Evolutionary conservation across 2,329 filamentous ascomycete species (phyloP), one percentile per base, ranked within the genome.

Genomic region (Mycosphaerella arachidis): DNA sequence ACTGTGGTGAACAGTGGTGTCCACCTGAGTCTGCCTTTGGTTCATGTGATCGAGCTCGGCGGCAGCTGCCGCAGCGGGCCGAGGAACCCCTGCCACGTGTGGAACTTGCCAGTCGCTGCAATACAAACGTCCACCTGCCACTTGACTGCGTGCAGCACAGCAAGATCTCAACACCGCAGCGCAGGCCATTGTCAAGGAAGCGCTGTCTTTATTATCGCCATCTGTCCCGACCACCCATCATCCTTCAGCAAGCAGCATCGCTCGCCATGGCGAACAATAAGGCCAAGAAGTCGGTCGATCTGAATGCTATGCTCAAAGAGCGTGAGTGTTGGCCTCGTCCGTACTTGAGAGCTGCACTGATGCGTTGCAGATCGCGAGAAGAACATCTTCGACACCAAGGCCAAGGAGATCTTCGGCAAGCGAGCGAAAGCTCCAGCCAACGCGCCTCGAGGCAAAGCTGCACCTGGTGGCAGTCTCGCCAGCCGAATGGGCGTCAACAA

Each of bases 401-500:
- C 89, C 33, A 82, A 88, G 68, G 81, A 84, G 70, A 90, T 92
- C 70, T 87, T 92, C 67, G 84, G 84, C 66, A 83, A 84, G 70
- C 84, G 86, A 66, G 75, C 82, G 55, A 87, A 83, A 70, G 81
- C 77, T 12, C 77, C 86, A 43, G 82, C 83, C 18, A 72, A 78
- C 27, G 77, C 75, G 48, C 58, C 61, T 48, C 50, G 30, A 52
- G 50, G 27, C 50, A 67, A 60, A 84, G 72, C 76, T 62, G 78
- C 55, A 57, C 71, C 57, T 10, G 69, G 64, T 68, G 81, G 55
- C 79, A 85, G 68, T 84, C 82, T 92, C 54, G 85, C 89, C 57
- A 89, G 86, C 74, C 84, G 89, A 73, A 86, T 89, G 60, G 89
- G 89, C 43, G 81, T 92, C 53, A 85, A 84, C 69, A 92, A 92